These are phyloP conservation scores for Suillus discolor DNA, from an alignment of 768 basidiomycete species.

Conservation along the genomic window DNA sequence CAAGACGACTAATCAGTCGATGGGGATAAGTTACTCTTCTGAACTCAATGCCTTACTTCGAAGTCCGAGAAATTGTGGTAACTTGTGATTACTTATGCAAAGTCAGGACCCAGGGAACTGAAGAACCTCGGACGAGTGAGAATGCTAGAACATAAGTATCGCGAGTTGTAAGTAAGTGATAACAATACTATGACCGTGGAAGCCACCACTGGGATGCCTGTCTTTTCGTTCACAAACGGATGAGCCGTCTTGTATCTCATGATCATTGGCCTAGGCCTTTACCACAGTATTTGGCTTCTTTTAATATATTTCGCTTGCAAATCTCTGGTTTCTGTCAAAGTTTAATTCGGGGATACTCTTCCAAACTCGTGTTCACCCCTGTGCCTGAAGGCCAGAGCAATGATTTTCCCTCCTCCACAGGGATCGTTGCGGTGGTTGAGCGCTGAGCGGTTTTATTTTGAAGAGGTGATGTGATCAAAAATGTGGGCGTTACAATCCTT, in stretches of 20 bases:
- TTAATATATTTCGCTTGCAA: not conserved
- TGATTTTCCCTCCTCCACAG: too few relatives aligned
- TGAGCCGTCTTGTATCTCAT: not conserved
- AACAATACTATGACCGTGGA: not conserved
- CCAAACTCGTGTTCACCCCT: too few relatives aligned
- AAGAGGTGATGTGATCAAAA: not conserved
- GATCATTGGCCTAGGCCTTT: not conserved
- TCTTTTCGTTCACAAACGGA: not conserved
- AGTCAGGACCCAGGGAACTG: too few relatives aligned
- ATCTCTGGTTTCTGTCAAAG: not conserved
- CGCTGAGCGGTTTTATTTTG: not conserved
- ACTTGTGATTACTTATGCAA: too few relatives aligned
- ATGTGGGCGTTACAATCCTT: not conserved
- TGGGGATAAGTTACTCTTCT: too few relatives aligned
- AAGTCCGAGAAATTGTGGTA: too few relatives aligned
- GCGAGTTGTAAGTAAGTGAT: not conserved
- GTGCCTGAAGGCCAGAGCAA: too few relatives aligned
- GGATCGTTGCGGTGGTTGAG: not conserved
- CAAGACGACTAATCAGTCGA: too few relatives aligned
- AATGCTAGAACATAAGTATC: not conserved
- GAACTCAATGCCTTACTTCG: too few relatives aligned
- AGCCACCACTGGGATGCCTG: not conserved
- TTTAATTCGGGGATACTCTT: not conserved
- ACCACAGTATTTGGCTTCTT: not conserved
- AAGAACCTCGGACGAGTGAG: too few relatives aligned